Conservation (phyloP, 2,329 filamentous ascomycete species). For the Epicoccum nigrum region DNA sequence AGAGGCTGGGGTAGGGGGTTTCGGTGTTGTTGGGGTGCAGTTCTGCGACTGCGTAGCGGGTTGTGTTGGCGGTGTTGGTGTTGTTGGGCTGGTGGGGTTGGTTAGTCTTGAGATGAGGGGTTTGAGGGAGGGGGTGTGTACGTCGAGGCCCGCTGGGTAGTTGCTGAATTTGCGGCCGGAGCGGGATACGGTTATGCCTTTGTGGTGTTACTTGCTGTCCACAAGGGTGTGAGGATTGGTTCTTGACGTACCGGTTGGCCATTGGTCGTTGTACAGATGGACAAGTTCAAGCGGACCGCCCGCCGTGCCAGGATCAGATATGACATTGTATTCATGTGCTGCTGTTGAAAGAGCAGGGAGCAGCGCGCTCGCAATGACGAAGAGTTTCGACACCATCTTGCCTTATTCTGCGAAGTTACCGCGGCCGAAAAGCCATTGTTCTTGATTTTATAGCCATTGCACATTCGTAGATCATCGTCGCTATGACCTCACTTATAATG, state of each 20-base stretch:
- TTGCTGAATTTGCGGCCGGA: slow-evolving; percentile 60
- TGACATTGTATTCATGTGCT: too few species aligned
- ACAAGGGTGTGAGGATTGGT: background rate
- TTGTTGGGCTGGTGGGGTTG: slow-evolving; percentile 42
- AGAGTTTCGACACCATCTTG: slow-evolving; percentile 2
- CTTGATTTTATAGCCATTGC: background rate
- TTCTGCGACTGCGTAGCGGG: slow-evolving; percentile 58
- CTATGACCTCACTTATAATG: slow-evolving; percentile 6
- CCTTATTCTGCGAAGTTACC: background rate
- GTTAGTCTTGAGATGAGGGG: background rate
- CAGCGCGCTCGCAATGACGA: slow-evolving; percentile 18
- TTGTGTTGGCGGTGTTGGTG: slow-evolving; percentile 49
- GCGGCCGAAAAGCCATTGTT: background rate
- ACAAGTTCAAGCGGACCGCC: slow-evolving; percentile 56
- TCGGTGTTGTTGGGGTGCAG: slow-evolving; percentile 53
- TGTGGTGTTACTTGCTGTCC: background rate
- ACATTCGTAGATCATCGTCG: background rate
- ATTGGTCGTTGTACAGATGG: slow-evolving; percentile 60
- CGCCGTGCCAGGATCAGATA: slow-evolving; percentile 45
- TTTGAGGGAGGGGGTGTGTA: background rate
- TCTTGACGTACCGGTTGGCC: slow-evolving; percentile 47
- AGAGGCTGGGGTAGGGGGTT: slow-evolving; percentile 50
- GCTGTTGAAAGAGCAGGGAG: slow-evolving; percentile 20
- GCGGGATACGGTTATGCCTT: slow-evolving; percentile 59
- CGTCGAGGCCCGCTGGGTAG: slow-evolving; percentile 58